Base-by-base conservation (phyloP, 1,284 basidiomycete genomes). In the Chalciporus piperatoides region DNA sequence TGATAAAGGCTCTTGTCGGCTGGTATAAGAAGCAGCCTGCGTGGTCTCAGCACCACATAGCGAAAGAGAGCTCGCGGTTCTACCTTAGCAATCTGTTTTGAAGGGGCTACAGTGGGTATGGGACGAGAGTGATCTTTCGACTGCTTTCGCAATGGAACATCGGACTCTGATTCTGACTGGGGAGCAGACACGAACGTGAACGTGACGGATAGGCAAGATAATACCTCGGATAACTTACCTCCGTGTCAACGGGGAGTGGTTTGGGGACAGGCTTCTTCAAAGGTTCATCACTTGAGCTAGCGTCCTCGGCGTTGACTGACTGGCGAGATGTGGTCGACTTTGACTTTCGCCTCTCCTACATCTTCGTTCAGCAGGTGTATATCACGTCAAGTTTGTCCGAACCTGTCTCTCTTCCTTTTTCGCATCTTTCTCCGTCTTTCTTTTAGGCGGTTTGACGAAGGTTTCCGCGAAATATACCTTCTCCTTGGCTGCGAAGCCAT, bases 401-500 rank as follows among this genome's bases (percentile, higher is more conserved):
- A 62, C 52, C 53, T 59, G 43, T 48, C 42, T 49, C 5, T 53
- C 49, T 47, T 40, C 49, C 27, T 51, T 52, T 33, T 48, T 44
- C 8, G 28, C 53, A 41, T 64, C 59, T 59, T 60, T 60, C 56
- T 64, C 58, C n/a, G 54, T 54, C 55, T 54, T 64, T 47, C 47
- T 52, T 49, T 53, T 65, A 46, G 55, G 54, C 11, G 64, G 57
- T 38, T 69, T 65, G n/a, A 62, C 52, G 48, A 72, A 76, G 37
- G 71, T 71, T 35, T 67, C 63, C 9, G 63, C 61, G 56, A 80
- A 84, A 49, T 63, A 74, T 38, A 59, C 61, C 54, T 69, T 72
- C 59, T 78, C 75, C 50, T 61, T 64, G 21, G 59, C 71, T 75
- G 46, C 10, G 25, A 42, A 44, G 0, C 3, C 21, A 40, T 53